phyloP scores from a whole-genome alignment of 2,329 filamentous ascomycete genomes.

The Paramyrothecium roridum region DNA sequence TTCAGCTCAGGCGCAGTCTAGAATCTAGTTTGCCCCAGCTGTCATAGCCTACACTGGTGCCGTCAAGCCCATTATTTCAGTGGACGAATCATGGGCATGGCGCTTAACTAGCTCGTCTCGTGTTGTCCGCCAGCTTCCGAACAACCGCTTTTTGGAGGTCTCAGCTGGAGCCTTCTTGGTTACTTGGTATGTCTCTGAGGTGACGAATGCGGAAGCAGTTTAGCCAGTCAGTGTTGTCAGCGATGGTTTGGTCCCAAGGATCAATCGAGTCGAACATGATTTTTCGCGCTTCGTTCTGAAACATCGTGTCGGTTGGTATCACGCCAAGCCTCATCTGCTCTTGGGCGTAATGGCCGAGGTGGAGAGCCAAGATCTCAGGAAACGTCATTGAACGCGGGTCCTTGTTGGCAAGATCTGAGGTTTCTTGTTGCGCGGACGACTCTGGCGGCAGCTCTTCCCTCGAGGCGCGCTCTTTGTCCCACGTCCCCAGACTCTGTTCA shows the following conservation, averaged over 20 bases:
- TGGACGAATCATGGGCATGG: no score
- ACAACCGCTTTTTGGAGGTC: no score
- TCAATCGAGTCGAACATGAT: constrained; percentile 19
- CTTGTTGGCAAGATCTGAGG: not conserved
- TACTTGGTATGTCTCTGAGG: not conserved
- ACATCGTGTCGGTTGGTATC: constrained; percentile 20
- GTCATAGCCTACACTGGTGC: no score
- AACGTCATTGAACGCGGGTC: not conserved
- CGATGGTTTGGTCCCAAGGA: constrained; percentile 21
- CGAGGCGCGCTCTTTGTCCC: not conserved
- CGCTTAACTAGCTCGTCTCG: no score
- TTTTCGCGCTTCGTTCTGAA: constrained; percentile 19
- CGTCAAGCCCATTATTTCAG: no score
- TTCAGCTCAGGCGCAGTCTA: no score
- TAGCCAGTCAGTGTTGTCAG: constrained; percentile 23
- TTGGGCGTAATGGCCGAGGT: constrained; percentile 17
- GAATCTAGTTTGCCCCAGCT: no score
- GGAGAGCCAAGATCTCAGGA: constrained; percentile 7
- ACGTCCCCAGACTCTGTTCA: not conserved
- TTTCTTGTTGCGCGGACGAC: not conserved
- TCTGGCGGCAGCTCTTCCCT: not conserved
- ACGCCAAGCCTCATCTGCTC: constrained; percentile 15
- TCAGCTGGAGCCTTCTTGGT: not conserved
- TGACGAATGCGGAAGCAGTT: constrained; percentile 13
- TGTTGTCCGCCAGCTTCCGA: no score